Conservation (phyloP, 441 rosid species). For the Populus hybrid region DNA sequence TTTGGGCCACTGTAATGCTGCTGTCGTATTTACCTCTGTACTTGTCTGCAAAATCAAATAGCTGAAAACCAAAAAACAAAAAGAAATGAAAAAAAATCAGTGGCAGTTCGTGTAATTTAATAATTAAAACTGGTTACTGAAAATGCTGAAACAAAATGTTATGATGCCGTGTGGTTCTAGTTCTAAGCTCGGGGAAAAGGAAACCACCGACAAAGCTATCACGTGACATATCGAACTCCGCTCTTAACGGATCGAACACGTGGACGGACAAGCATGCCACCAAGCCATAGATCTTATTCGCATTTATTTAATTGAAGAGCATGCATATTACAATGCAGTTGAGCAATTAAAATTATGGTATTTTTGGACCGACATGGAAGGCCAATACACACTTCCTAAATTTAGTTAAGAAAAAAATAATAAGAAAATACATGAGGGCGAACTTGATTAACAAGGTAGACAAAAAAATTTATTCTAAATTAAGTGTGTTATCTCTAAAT, state of each 20-base stretch:
- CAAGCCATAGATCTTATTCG: conserved; percentile 23
- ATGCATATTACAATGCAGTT: too few species aligned
- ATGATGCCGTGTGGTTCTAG: neutral
- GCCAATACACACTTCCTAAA: too few species aligned
- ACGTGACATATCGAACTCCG: conserved; percentile 22
- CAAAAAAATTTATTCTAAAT: too few species aligned
- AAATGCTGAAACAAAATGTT: neutral
- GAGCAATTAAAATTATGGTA: too few species aligned
- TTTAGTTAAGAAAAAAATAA: too few species aligned
- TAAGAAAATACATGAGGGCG: too few species aligned
- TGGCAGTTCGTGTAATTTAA: conserved; percentile 5
- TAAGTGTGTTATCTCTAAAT: too few species aligned
- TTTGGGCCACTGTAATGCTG: conserved; percentile 81
- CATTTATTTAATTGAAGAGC: neutral
- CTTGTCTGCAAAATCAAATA: conserved; percentile 82
- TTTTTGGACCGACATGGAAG: too few species aligned
- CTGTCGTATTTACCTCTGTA: conserved; percentile 91
- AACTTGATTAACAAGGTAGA: too few species aligned
- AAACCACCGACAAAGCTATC: conserved; percentile 35
- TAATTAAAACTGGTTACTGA: neutral
- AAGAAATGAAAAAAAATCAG: neutral
- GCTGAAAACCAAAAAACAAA: conserved; percentile 34
- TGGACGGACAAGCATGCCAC: conserved; percentile 16
- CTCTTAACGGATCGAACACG: conserved; percentile 13
- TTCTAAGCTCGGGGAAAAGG: neutral